phyloP scores from a whole-genome alignment of 192 early-diverging fungal species.

The Umbelopsis sp. region DNA sequence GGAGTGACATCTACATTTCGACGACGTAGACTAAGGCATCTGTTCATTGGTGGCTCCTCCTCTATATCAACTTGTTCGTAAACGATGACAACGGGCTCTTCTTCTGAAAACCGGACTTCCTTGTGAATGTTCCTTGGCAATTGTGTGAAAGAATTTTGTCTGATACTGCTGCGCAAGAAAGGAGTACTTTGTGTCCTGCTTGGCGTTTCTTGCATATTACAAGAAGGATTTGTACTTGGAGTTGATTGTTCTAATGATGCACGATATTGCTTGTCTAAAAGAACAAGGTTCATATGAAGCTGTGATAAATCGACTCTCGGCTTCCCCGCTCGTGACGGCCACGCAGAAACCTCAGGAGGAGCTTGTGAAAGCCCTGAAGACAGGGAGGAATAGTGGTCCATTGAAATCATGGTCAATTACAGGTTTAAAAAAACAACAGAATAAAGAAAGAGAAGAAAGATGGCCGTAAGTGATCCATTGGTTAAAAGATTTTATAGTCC shows the following conservation, averaged over 20 bases:
- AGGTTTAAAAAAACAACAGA: too few relatives aligned
- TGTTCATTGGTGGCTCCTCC: neutral
- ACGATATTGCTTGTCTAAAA: neutral
- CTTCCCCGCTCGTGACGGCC: neutral
- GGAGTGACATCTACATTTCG: conserved; percentile 17
- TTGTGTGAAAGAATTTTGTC: neutral
- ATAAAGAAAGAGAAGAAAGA: too few relatives aligned
- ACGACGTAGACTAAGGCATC: neutral
- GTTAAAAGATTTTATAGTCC: too few relatives aligned
- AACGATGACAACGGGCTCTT: neutral
- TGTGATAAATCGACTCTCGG: conserved; percentile 9
- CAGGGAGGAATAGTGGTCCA: neutral
- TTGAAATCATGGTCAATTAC: too few relatives aligned
- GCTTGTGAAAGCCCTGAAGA: neutral
- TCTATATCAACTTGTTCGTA: conserved; percentile 3
- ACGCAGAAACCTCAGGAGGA: neutral
- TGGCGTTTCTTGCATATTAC: neutral
- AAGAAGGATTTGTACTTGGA: neutral
- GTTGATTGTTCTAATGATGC: neutral
- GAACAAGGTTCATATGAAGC: neutral
- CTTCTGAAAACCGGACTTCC: conserved; percentile 7
- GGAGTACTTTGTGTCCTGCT: neutral
- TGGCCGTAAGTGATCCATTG: too few relatives aligned
- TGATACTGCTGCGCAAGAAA: too few relatives aligned
- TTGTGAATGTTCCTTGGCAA: neutral